Base-by-base conservation (phyloP, 805 yeast species). In the Monosporozyma servazzii region DNA sequence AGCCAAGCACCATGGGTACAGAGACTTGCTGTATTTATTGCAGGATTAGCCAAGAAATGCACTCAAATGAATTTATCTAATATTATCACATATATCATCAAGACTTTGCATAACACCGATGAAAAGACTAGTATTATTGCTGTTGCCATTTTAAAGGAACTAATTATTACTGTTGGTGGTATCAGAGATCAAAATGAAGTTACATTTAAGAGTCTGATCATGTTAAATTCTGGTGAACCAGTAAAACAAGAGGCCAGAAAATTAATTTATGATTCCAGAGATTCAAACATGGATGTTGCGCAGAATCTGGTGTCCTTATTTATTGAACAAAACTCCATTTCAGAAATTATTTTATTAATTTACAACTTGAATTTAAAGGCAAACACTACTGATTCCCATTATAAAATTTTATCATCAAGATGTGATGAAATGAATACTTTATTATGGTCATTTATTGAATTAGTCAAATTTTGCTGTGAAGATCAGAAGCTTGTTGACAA, bases 1-100 rank as follows among this genome's bases (percentile, higher is more conserved):
- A 80, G 81, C 58, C 90, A 86, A 52, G 73, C 85, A 25, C 82
- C 78, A 58, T 91, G 98, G 98, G 75, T 89, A 33, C 93, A 85
- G 58, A 85, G 95, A 21, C 71, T 91, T 31, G 78, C 96, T 0
- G 72, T 80, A 1, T 90, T 91, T 62, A 79, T 87, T 49, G 95
- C 95, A 0, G 81, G 84, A 51, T 68, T 89, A 4, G 88, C 65
- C 67, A 77, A 57, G 64, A 74, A 45, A 73, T 81, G 71, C 71
- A 79, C 37, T 53, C 66, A 55, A 2, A 79, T 91, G 70, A 82
- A 83, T 57, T 61, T 86, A 37, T 64, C 71, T 3, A 88, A 91
- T 3, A 68, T 91, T 11, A 62, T 88, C 15, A 68, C 71, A 2
- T 84, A 76, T 60, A 66, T 85, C 7, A 60, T 84, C 41, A 85